Evolutionary conservation across 192 early-diverging fungal species (phyloP), one percentile per base, ranked within the genome.

Genomic region (Coemansia sp.): DNA sequence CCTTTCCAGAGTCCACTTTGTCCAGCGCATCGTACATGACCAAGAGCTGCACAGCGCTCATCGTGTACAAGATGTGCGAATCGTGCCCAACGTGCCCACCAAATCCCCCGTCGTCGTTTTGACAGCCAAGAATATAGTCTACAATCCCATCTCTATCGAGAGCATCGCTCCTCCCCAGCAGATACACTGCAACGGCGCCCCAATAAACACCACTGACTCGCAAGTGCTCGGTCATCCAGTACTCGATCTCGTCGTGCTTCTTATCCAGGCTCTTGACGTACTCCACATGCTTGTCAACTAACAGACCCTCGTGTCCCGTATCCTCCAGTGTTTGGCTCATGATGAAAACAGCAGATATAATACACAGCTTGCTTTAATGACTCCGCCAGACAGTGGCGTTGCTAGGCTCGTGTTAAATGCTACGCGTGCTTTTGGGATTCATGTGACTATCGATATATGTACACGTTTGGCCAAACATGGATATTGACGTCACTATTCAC

Each of bases 131-230:
- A 1, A 98, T 84, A 69, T 95, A 97, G 10, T 84, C 71, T 9
- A 99, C 86, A 10, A 99, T 79, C 1, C 89, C 84, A 0, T 93
- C 86, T 14, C 78, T 77, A 47, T 90, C 82, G 8, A 98, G 73
- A 12, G 86, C 88, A 18, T 89, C 86, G 20, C 74, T 60, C 18
- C 82, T 75, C 42, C 85, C 82, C 72, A 98, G 69, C 38, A 97
- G 70, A 34, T 88, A 84, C 36, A 97, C 76, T 0, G 94, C 88
- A 0, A 93, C 94, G 0, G 95, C 69, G 0, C 94, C 95, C 96
- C 96, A 97, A 66, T 97, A 98, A 23, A 98, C 83, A 25, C 93
- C 96, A 65, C 90, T 95, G 16, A 98, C 69, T 0, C 94, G 89
- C 10, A 98, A 79, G 59, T 96, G 95, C 64, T 96, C 95, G 6